These are phyloP conservation scores for Trypanosoma brucei DNA, from an alignment of 208 protist genomes.

Conservation along the genomic window DNA sequence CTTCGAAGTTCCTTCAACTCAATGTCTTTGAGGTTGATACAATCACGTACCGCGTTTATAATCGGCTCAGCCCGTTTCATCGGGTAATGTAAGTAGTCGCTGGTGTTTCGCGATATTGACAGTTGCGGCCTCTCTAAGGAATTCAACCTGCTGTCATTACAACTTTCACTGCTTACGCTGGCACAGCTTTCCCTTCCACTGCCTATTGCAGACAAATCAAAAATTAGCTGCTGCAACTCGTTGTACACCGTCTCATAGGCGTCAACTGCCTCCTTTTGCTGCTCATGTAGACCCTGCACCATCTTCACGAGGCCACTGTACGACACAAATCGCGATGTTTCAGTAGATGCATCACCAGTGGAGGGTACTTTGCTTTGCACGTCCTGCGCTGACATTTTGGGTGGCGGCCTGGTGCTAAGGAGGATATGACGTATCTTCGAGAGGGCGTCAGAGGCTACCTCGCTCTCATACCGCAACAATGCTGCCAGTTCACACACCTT, in stretches of 20 bases:
- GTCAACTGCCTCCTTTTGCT: conserved; percentile 3
- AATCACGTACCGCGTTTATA: conserved; percentile 4
- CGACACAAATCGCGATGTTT: conserved; percentile 5
- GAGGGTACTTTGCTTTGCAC: neutral
- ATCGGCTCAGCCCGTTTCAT: conserved; percentile 22
- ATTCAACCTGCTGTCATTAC: neutral
- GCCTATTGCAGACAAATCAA: neutral
- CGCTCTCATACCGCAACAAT: conserved; percentile 1
- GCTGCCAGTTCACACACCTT: conserved; percentile 3
- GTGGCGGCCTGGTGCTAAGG: neutral
- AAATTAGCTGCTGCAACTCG: conserved; percentile 5
- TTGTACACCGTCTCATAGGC: conserved; percentile 11
- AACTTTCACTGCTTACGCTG: conserved; percentile 1
- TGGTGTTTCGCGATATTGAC: neutral
- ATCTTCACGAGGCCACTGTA: conserved; percentile 15
- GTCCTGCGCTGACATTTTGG: neutral
- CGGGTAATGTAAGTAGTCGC: conserved; percentile 11
- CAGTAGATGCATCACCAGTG: neutral
- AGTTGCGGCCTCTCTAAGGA: neutral
- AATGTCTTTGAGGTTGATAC: conserved; percentile 4
- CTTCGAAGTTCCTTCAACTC: conserved; percentile 38
- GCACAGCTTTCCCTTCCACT: neutral
- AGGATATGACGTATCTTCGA: conserved; percentile 6
- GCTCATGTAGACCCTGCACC: conserved; percentile 5
- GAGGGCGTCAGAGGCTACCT: conserved; percentile 4